Evolutionary conservation across 2,329 filamentous ascomycete genomes (phyloP), one percentile per base, ranked within the genome.

Genomic region (Sporothrix inflata): DNA sequence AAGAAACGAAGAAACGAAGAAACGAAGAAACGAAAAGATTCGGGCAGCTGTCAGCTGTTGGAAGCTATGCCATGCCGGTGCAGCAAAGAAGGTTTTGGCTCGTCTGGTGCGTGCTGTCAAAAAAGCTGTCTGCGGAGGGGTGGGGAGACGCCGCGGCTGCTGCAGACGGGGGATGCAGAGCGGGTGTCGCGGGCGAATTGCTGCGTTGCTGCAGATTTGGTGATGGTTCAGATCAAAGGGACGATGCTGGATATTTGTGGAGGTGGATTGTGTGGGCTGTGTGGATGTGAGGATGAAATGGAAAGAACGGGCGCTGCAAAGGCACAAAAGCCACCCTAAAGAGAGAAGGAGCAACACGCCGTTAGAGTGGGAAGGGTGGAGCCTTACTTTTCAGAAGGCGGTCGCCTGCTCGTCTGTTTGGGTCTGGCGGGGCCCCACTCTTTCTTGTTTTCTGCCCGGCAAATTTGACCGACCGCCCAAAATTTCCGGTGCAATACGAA

Each of bases 401-500:
- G 65, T 67, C 42, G 27, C 38, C 45, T 49, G 45, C 63, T 66
- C 38, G 9, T 65, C 34, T 42, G 34, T n/a, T 40, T 42, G 57
- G n/a, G 40, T 14, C 40, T 45, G 61, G 40, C 24, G n/a, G 8
- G 34, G 21, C 42, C 63, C 65, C 45, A 34, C 45, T 45, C 9
- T 51, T 49, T 38, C 30, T 8, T 3, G 19, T 67, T 67, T 67
- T 67, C 45, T 67, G 65, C 65, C 45, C 4, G 42, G 45, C 65
- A 67, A 67, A 67, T 49, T 34, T 34, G 38, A 38, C 65, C 45
- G 65, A 53, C 45, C 65, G 65, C 65, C 65, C 65, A 67, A 51
- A 67, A 67, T 51, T 51, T 67, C 38, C 21, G 63, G 8, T 30
- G 47, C 45, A 5, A 47, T 27, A 27, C 6, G 4, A 51, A 21